Conservation (phyloP, 257 asterid genomes). For the Solanum appendiculatum region DNA sequence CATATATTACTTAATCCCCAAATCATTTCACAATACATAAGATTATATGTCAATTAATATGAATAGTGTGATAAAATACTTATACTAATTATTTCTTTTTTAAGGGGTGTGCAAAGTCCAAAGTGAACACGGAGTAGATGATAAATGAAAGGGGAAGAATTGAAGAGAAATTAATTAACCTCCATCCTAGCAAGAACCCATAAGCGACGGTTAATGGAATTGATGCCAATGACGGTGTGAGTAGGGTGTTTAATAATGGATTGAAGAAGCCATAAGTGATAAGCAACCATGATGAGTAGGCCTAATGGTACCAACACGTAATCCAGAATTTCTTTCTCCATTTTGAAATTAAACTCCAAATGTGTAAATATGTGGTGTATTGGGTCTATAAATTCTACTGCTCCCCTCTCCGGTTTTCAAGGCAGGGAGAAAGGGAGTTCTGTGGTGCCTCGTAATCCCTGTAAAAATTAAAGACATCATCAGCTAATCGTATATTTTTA, state of each 20-base stretch:
- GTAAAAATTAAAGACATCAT: neutral
- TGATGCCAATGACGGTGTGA: constrained; percentile 77
- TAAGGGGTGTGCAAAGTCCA: too few relatives aligned
- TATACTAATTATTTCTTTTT: too few relatives aligned
- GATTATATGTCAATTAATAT: too few relatives aligned
- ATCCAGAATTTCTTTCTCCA: constrained; percentile 57
- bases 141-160: too few relatives aligned
- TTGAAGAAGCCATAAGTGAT: constrained; percentile 73
- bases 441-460: neutral
- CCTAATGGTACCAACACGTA: constrained; percentile 65
- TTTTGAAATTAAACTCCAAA: neutral
- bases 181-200: constrained; percentile 96
- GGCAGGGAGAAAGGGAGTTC: neutral
- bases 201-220: constrained; percentile 71
- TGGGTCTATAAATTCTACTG: neutral
- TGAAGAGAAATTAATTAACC: constrained; percentile 23
- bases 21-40: too few relatives aligned
- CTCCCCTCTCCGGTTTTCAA: neutral
- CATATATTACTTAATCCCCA: too few relatives aligned
- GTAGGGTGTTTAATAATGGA: constrained; percentile 50
- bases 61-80: too few relatives aligned
- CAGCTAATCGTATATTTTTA: neutral
- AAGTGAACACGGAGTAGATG: too few relatives aligned
- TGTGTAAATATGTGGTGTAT: neutral
- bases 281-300: constrained; percentile 36